Conservation (phyloP, 1,284 basidiomycete species). For the Trametes pubescens region DNA sequence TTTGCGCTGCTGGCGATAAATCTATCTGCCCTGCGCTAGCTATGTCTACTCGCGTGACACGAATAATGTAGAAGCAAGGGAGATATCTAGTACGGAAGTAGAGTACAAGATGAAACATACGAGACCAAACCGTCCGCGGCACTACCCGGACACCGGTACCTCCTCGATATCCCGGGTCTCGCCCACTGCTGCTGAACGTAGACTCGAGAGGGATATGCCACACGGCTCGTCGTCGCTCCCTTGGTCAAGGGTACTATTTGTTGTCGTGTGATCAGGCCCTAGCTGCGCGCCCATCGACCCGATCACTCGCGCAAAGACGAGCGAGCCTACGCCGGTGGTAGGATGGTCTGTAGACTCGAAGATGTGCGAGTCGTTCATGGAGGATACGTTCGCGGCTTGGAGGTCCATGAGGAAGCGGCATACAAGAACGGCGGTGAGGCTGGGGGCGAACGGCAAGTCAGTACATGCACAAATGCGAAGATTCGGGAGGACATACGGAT, state of each 20-base stretch:
- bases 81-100: no score
- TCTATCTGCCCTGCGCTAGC: not conserved
- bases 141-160: no score
- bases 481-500: not conserved
- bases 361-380: not conserved
- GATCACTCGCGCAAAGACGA: slow-evolving; percentile 6
- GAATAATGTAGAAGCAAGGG: no score
- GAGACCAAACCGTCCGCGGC: no score
- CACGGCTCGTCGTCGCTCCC: not conserved
- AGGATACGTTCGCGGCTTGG: not conserved
- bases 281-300: slow-evolving; percentile 8
- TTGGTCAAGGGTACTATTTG: not conserved
- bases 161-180: no score
- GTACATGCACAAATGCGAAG: not conserved
- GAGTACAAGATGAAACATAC: no score
- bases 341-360: not conserved
- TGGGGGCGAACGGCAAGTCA: not conserved
- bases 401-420: slow-evolving; percentile 8
- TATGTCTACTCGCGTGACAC: not conserved
- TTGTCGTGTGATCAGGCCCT: not conserved
- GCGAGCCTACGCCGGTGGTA: not conserved
- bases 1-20: not conserved
- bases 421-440: slow-evolving; percentile 3
- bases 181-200: no score
- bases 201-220: not conserved